Percentiles rank a stretch among this genome's conserved stretches.
phyloP scores from a whole-genome alignment of 169 alveolate species.

The Amoebophrya sp. region DNA sequence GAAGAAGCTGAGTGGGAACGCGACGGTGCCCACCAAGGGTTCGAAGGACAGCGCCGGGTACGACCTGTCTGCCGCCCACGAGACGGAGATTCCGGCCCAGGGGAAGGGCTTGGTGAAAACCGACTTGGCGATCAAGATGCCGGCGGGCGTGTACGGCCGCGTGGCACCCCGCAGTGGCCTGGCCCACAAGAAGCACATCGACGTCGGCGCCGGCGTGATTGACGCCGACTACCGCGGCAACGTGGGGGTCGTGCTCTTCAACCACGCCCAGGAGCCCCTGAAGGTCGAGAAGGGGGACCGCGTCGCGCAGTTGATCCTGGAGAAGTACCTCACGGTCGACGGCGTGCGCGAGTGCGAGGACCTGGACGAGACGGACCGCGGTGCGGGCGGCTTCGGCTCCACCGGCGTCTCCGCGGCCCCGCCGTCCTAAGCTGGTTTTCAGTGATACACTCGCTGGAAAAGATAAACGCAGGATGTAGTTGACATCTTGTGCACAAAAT shows the following conservation, averaged over 20 bases:
- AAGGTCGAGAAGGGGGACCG: constrained; percentile 6
- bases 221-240: constrained; percentile 10
- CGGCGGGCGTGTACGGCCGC: constrained; percentile 1
- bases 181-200: background rate
- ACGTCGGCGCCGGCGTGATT: background rate
- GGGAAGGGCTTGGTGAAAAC: background rate
- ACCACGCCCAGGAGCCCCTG: background rate
- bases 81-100: background rate
- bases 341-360: background rate
- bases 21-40: background rate
- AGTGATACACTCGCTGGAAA: no score
- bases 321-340: background rate
- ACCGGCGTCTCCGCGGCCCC: background rate
- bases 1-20: background rate
- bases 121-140: background rate
- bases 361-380: constrained; percentile 6
- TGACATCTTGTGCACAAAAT: no score
- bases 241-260: constrained; percentile 17
- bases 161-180: background rate
- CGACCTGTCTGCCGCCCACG: background rate
- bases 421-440: no score
- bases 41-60: background rate
- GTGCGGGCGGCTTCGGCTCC: constrained; percentile 1
- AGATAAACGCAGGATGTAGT: no score
- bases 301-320: background rate